Evolutionary conservation across 352 stramenopile genomes (phyloP).

Genomic region (Pythium coloratum): DNA sequence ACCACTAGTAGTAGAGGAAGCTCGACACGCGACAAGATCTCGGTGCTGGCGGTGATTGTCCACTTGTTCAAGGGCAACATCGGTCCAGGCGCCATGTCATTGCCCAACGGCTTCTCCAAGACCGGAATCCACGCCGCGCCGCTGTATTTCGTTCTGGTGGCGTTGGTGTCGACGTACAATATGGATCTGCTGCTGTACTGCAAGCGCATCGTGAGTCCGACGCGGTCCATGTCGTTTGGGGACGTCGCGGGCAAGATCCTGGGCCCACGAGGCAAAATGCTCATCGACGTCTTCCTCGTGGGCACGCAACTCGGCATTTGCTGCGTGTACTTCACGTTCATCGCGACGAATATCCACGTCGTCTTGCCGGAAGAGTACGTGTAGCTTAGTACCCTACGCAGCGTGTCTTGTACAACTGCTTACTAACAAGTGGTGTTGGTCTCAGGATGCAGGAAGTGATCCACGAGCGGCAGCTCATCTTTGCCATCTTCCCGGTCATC

Average conservation of each 20-base stretch:
- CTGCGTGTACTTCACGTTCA: constrained; percentile 84
- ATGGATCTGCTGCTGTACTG: constrained; percentile 77
- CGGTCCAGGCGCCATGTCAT: constrained; percentile 72
- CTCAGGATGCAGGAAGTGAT: constrained; percentile 51
- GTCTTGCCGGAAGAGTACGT: constrained; percentile 58
- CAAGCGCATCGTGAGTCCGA: constrained; percentile 61
- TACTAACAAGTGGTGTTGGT: neutral
- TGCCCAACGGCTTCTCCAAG: constrained; percentile 78
- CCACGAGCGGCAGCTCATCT: constrained; percentile 76
- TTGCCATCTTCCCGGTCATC: constrained; percentile 70
- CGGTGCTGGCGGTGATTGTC: constrained; percentile 52
- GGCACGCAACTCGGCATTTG: constrained; percentile 79
- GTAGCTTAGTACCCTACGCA: neutral
- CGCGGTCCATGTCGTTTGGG: constrained; percentile 62
- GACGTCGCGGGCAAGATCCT: constrained; percentile 69
- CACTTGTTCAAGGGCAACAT: constrained; percentile 82
- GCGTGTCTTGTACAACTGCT: no score
- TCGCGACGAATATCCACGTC: constrained; percentile 82
- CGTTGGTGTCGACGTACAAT: constrained; percentile 79
- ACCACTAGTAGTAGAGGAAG: neutral
- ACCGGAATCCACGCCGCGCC: constrained; percentile 62
- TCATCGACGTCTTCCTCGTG: constrained; percentile 81
- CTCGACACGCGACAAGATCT: constrained; percentile 44
- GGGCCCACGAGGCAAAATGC: constrained; percentile 52
- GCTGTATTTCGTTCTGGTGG: constrained; percentile 61